A percentile compares a stretch with the other conserved stretches of the same genome.
These are phyloP conservation scores for Xerocomellus chrysenteron DNA, from an alignment of 768 basidiomycete genomes.

Conservation along the genomic window DNA sequence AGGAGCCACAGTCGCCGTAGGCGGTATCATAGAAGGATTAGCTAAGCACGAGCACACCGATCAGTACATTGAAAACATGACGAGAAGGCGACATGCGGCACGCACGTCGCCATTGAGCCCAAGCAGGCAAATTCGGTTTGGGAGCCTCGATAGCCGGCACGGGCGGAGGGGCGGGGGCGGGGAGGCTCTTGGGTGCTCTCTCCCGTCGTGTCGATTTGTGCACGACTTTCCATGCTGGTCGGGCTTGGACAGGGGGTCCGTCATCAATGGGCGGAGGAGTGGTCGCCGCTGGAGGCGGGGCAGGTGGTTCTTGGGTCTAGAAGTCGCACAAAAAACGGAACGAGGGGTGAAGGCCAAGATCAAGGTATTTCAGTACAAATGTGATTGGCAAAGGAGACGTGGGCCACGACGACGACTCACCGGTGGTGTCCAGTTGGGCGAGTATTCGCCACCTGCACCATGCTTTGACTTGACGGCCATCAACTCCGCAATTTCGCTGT, in stretches of 20 bases:
- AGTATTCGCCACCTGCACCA: constrained; percentile 75
- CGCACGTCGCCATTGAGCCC: constrained; percentile 84
- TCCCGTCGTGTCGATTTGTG: constrained; percentile 60
- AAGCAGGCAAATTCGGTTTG: constrained; percentile 63
- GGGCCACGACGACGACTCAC: constrained; percentile 34
- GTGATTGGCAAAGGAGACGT: neutral
- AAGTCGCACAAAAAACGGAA: neutral
- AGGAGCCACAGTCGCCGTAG: constrained; percentile 42
- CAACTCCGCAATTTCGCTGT: constrained; percentile 80
- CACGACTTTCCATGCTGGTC: constrained; percentile 74
- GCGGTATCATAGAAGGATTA: constrained; percentile 62
- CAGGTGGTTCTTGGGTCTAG: constrained; percentile 36
- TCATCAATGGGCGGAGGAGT: constrained; percentile 49
- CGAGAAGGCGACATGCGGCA: neutral
- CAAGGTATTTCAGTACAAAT: neutral
- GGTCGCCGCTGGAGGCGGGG: constrained; percentile 39
- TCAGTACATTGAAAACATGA: neutral
- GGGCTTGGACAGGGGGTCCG: constrained; percentile 47
- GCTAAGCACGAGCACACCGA: constrained; percentile 39
- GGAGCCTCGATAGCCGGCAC: constrained; percentile 44
- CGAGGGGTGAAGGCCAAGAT: neutral
- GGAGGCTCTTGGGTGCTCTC: constrained; percentile 43
- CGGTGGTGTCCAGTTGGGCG: constrained; percentile 69
- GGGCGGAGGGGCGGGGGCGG: constrained; percentile 33
- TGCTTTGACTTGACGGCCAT: constrained; percentile 84